A percentile compares a stretch with the other conserved stretches of the same genome.
These are phyloP conservation scores for Ophiostoma novo-ulmi DNA, from an alignment of 2,329 filamentous ascomycete genomes.

Conservation along the genomic window DNA sequence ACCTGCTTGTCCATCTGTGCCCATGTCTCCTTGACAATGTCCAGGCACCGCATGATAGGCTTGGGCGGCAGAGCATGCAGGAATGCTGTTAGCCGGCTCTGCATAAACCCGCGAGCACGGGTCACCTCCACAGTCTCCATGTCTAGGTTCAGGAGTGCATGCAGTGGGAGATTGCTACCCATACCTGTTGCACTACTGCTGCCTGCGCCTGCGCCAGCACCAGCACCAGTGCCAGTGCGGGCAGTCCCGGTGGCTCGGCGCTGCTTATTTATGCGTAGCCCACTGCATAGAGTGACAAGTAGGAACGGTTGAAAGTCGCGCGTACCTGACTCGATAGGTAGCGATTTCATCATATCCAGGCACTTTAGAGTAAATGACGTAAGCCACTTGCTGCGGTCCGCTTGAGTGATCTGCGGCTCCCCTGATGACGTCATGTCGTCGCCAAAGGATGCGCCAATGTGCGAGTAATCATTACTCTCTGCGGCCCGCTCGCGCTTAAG, in stretches of 20 bases:
- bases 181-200: not conserved
- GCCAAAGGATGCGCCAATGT: conserved; percentile 15
- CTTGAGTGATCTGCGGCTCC: conserved; percentile 17
- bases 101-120: conserved; percentile 44
- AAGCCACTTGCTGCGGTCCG: conserved; percentile 40
- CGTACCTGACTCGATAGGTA: conserved; percentile 49
- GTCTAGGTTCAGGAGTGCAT: conserved; percentile 24
- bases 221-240: not conserved
- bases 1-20: conserved; percentile 40
- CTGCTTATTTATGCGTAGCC: conserved; percentile 41
- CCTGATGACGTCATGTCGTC: conserved; percentile 18
- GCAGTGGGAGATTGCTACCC: conserved; percentile 16
- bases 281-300: conserved; percentile 46
- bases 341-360: conserved; percentile 43
- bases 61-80: conserved; percentile 46
- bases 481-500: conserved; percentile 33
- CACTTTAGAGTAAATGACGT: conserved; percentile 48
- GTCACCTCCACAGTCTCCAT: conserved; percentile 41
- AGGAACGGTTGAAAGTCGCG: conserved; percentile 50
- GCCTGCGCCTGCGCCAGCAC: no score
- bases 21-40: conserved; percentile 51
- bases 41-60: conserved; percentile 45
- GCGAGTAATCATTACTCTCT: conserved; percentile 28
- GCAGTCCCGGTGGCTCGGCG: not conserved
- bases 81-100: conserved; percentile 43